Evolutionary conservation across 2,329 filamentous ascomycete species (phyloP).

Genomic region (Phialemoniopsis sp.): DNA sequence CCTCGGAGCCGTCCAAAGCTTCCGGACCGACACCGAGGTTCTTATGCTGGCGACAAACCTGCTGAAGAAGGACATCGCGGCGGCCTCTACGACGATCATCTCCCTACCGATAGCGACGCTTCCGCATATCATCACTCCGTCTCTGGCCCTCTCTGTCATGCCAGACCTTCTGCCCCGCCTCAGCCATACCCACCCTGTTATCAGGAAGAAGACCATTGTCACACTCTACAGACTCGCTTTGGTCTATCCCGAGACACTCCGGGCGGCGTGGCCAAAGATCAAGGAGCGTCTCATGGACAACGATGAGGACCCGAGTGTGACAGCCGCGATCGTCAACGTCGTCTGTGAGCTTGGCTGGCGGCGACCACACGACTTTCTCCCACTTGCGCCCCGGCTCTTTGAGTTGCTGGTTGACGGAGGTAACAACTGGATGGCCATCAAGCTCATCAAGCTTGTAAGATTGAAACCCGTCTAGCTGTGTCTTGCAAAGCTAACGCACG

Average conservation of each 20-base stretch:
- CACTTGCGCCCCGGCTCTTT: constrained; percentile 85
- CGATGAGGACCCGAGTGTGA: constrained; percentile 86
- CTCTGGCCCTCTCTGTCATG: constrained; percentile 84
- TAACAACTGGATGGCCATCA: constrained; percentile 99
- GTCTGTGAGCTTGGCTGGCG: constrained; percentile 95
- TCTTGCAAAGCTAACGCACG: neutral
- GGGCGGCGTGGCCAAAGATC: constrained; percentile 94
- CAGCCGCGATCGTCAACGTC: constrained; percentile 93
- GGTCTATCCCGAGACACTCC: constrained; percentile 92
- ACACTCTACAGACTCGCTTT: constrained; percentile 89
- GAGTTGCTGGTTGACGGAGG: constrained; percentile 86
- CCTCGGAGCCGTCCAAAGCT: constrained; percentile 91
- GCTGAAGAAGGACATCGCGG: constrained; percentile 86
- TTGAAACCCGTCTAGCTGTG: neutral
- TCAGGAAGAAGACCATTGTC: constrained; percentile 94
- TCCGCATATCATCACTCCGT: constrained; percentile 92
- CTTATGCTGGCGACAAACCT: constrained; percentile 96
- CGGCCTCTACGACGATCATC: constrained; percentile 70
- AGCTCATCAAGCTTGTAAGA: constrained; percentile 89
- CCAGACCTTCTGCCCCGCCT: constrained; percentile 82
- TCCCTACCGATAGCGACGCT: constrained; percentile 83
- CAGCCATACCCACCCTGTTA: constrained; percentile 77
- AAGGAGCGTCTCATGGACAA: constrained; percentile 91
- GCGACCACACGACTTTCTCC: constrained; percentile 87
- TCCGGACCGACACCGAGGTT: constrained; percentile 91